Evolutionary conservation across 768 basidiomycete species (phyloP), one percentile per base, ranked within the genome.

Genomic region (Naganishia vishniacii): DNA sequence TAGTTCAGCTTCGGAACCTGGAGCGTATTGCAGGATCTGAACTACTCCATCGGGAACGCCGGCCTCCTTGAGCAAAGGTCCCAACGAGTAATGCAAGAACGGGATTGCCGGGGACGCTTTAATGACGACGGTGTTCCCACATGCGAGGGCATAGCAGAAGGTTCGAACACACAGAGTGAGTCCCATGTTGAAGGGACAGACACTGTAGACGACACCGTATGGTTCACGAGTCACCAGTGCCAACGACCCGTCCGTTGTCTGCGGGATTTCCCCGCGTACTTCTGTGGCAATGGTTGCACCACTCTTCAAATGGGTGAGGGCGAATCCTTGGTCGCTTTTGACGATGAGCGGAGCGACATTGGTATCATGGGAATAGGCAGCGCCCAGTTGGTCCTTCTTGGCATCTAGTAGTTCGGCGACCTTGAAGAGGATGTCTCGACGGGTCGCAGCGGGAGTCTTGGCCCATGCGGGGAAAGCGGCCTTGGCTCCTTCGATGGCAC

Each of bases 41-140:
- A 86, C 68, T 7, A 84, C 84, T 6, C 84, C 85, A 16, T 77
- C 72, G 4, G 86, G 86, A 0, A 88, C 72, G 0, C 86, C 85
- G 0, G 85, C 85, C 71, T 81, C 77, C 29, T 67, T 62, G 67
- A 80, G 75, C 25, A 80, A 62, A 23, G 78, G 68, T 15, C 75
- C 77, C 9, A 79, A 67, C 29, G 73, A 66, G 29, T 67, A 61
- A 49, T 78, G 78, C 1, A 73, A 62, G 23, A 71, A 69, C 2
- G 80, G 80, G 15, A 73, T 71, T 45, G 73, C 65, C 25, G 73
- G 73, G 25, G 72, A 74, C 9, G 78, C 77, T 70, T 78, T 77
- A 45, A 78, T 51, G 15, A 79, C 61, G 47, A 76, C 74, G 4
- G 76, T 73, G 69, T 81, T 81, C 0, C 80, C 80, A 23, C 75